Evolutionary conservation across 2,329 filamentous ascomycete species (phyloP).

Genomic region (Endocalyx cinctus): DNA sequence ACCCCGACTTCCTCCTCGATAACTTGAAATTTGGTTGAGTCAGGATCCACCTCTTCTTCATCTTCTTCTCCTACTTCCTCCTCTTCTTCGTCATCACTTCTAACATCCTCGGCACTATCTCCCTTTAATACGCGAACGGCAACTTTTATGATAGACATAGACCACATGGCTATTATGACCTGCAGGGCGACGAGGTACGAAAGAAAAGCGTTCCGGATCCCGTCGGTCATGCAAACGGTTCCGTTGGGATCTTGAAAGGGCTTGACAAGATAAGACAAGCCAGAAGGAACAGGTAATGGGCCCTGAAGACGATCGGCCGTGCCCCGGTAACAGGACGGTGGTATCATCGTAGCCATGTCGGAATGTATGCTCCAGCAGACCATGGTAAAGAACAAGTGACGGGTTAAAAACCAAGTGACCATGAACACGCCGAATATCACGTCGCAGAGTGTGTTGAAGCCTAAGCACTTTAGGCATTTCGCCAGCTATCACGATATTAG

Average conservation of each 20-base stretch:
- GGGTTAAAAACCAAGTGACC: slow-evolving; percentile 72
- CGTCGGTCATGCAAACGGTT: slow-evolving; percentile 73
- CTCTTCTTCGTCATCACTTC: slow-evolving; percentile 79
- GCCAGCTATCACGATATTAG: slow-evolving; percentile 53
- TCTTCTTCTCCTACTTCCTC: slow-evolving; percentile 44
- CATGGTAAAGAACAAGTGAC: slow-evolving; percentile 73
- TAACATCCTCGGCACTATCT: slow-evolving; percentile 71
- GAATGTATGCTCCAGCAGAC: slow-evolving; percentile 77
- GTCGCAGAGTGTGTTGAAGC: slow-evolving; percentile 72
- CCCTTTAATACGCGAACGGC: slow-evolving; percentile 74
- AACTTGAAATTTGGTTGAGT: slow-evolving; percentile 42
- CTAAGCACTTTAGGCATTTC: slow-evolving; percentile 87
- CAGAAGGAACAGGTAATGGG: slow-evolving; percentile 44
- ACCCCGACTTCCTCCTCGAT: slow-evolving; percentile 73
- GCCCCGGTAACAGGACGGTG: slow-evolving; percentile 68
- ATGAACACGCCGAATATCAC: slow-evolving; percentile 79
- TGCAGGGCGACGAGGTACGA: slow-evolving; percentile 73
- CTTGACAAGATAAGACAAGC: slow-evolving; percentile 60
- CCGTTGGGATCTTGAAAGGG: slow-evolving; percentile 68
- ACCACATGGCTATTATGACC: slow-evolving; percentile 77
- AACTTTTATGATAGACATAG: slow-evolving; percentile 77
- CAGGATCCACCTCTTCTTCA: slow-evolving; percentile 38
- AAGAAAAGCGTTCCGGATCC: slow-evolving; percentile 72
- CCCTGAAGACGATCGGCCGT: slow-evolving; percentile 48
- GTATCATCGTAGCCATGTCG: slow-evolving; percentile 57